Evolutionary conservation across 108 stramenopile species (phyloP).

Genomic region (Cyclotella atomus): DNA sequence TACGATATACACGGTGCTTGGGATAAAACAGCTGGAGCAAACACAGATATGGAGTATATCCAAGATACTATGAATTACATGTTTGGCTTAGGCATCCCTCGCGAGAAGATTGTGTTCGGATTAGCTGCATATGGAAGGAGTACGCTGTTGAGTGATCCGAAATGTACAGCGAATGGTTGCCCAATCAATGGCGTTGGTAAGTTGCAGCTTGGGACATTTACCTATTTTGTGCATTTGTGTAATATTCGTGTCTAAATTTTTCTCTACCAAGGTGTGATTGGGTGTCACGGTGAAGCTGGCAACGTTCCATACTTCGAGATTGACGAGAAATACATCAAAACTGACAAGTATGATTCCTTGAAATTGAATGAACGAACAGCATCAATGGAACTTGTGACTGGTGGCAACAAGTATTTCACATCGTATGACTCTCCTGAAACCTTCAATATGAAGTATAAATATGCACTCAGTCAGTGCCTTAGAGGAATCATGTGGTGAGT

Average conservation of each 20-base stretch:
- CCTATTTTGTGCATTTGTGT: no score
- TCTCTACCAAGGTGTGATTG: constrained; percentile 5
- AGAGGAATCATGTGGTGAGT: constrained; percentile 50
- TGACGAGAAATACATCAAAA: constrained; percentile 21
- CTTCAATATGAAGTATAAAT: constrained; percentile 17
- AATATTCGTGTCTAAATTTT: background rate
- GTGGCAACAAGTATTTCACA: constrained; percentile 30
- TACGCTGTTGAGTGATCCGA: constrained; percentile 4
- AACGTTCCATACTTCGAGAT: constrained; percentile 39
- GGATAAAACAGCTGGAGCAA: constrained; percentile 33
- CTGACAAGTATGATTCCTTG: constrained; percentile 35
- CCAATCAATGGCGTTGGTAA: constrained; percentile 1
- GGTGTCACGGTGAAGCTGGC: constrained; percentile 35
- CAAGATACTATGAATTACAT: constrained; percentile 23
- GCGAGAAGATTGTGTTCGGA: constrained; percentile 44
- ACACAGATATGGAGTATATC: constrained; percentile 40
- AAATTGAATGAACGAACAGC: constrained; percentile 16
- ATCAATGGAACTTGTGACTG: constrained; percentile 32
- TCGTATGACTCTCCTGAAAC: constrained; percentile 35
- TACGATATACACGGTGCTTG: constrained; percentile 47
- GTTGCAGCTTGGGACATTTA: no score
- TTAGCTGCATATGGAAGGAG: constrained; percentile 39
- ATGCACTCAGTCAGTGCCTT: constrained; percentile 24
- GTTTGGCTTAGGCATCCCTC: constrained; percentile 18
- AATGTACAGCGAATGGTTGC: constrained; percentile 34